Conservation (phyloP, 2,329 filamentous ascomycete species). For the Fonsecaea monophora region DNA sequence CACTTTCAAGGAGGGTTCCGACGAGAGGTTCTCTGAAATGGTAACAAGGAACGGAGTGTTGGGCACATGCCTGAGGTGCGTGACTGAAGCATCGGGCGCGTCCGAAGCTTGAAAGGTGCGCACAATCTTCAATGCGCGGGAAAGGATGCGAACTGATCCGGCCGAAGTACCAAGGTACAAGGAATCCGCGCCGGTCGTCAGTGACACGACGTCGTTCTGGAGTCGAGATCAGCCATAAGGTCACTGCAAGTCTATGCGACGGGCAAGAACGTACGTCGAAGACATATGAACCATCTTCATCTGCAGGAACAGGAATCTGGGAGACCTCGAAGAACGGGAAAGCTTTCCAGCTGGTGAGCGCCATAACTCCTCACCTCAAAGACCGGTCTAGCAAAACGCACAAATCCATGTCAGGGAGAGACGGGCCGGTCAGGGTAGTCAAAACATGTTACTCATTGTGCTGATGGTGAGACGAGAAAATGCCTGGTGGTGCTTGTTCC, state of each 20-base stretch:
- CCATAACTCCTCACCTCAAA: conserved; percentile 33
- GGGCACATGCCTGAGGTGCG: conserved; percentile 89
- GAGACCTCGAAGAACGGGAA: conserved; percentile 99
- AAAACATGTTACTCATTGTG: not conserved
- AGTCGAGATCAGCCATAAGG: conserved; percentile 22
- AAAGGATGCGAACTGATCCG: conserved; percentile 86
- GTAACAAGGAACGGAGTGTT: conserved; percentile 87
- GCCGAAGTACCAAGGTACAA: conserved; percentile 87
- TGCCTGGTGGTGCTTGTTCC: not conserved
- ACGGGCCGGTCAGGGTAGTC: not conserved
- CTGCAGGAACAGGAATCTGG: conserved; percentile 74
- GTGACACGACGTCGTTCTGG: conserved; percentile 74
- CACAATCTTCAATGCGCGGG: conserved; percentile 83
- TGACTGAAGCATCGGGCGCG: conserved; percentile 68
- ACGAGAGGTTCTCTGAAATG: conserved; percentile 78
- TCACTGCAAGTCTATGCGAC: conserved; percentile 19
- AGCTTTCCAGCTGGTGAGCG: conserved; percentile 80
- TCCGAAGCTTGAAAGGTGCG: conserved; percentile 89
- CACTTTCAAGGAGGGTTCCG: conserved; percentile 90
- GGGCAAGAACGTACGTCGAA: conserved; percentile 70
- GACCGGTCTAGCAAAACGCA: not conserved
- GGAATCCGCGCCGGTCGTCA: conserved; percentile 86
- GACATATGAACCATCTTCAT: conserved; percentile 78
- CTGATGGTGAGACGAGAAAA: not conserved
- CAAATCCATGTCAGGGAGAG: conserved; percentile 3